phyloP scores from a whole-genome alignment of 176 grass and related monocot genomes.

The Olyra latifolia region DNA sequence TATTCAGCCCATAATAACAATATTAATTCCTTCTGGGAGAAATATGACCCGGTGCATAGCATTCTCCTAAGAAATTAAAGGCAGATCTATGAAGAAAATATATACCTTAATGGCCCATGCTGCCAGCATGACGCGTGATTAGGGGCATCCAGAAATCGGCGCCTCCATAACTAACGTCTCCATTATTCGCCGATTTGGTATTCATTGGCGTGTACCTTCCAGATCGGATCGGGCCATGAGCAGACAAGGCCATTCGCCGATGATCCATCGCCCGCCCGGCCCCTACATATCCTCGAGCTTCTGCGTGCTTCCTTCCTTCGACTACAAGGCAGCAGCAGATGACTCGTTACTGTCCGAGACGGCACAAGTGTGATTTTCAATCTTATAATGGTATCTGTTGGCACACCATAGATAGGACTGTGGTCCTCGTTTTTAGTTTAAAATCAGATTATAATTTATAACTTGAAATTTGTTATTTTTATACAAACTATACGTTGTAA shows the following conservation, averaged over 20 bases:
- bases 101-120: not conserved
- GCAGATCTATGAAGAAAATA: not conserved
- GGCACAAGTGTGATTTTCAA: not conserved
- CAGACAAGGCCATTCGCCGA: not conserved
- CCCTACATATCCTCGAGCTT: not conserved
- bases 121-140: not conserved
- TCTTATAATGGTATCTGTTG: not conserved
- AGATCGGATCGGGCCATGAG: not conserved
- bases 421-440: no score
- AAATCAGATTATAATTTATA: no score
- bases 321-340: not conserved
- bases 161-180: not conserved
- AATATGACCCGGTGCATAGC: not conserved
- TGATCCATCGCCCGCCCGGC: not conserved
- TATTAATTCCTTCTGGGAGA: not conserved
- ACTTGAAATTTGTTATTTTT: no score
- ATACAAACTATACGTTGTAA: no score
- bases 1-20: no score
- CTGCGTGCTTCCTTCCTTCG: slow-evolving; percentile 4
- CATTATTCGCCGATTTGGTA: not conserved
- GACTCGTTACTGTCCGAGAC: not conserved
- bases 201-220: not conserved
- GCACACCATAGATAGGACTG: no score
- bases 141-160: not conserved
- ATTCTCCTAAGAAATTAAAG: not conserved